Percentiles rank a stretch among this genome's conserved stretches.
phyloP scores from a whole-genome alignment of 768 basidiomycete species.

The Daedalea quercina region DNA sequence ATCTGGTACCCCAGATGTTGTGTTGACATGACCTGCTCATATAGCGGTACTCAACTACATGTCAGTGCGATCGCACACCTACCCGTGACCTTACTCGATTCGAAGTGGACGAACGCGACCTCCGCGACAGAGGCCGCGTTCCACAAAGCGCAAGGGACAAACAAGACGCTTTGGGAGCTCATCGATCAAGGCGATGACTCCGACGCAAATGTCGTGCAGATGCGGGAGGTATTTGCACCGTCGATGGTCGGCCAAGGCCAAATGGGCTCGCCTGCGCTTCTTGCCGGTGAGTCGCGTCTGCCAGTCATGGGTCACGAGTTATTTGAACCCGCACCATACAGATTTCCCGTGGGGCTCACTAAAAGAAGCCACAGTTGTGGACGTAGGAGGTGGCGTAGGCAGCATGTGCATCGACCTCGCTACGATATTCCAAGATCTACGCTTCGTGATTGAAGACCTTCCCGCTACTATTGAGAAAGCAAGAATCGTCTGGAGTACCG shows the following conservation, averaged over 20 bases:
- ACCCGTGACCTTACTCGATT: no score
- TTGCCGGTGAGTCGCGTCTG: neutral
- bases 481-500: neutral
- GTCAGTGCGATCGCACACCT: no score
- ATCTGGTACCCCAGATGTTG: neutral
- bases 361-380: constrained; percentile 5
- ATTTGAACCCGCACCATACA: no score
- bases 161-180: neutral
- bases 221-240: neutral
- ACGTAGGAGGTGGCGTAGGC: constrained; percentile 10
- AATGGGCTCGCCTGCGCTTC: neutral
- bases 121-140: neutral
- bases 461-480: constrained; percentile 7
- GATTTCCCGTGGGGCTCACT: constrained; percentile 10
- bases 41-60: no score
- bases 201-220: neutral
- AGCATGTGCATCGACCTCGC: constrained; percentile 10
- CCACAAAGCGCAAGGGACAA: neutral
- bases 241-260: neutral
- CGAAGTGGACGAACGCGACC: neutral
- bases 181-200: neutral
- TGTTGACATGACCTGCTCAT: neutral
- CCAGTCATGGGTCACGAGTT: no score
- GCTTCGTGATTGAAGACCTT: constrained; percentile 17
- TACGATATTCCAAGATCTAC: constrained; percentile 9